Base-by-base conservation (phyloP, 192 early-diverging fungal genomes). In the Geranomyces variabilis region DNA sequence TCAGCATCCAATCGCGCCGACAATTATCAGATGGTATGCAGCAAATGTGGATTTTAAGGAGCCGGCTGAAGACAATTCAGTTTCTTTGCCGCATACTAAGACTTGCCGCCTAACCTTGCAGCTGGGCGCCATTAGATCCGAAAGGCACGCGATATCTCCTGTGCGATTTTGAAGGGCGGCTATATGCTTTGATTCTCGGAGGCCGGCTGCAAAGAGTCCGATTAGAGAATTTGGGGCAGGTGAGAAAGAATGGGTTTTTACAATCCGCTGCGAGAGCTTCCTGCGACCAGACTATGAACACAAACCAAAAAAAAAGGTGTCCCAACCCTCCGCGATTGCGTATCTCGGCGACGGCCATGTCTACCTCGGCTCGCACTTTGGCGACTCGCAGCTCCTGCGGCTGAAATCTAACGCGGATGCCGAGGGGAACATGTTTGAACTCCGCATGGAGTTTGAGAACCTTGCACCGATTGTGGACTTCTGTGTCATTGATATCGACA, bases 401-500 rank as follows among this genome's bases (percentile, higher is more conserved):
- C 76, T 97, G 31, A 55, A 75, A 14, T 33, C 29, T 8, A 24
- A 65, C 3, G 69, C 81, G 31, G 21, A 71, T 9, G 69, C 15
- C 12, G 5, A 28, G 10, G 79, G 81, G 13, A 77, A 74, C 8
- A 89, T 77, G 41, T n/a, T 95, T 0, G 81, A 89, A 33, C 71
- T 88, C 8, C 33, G 89, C 45, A 79, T 90, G 65, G 80, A 82
- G 22, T 93, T 79, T 75, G 55, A 78, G 36, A 96, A 92, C 76
- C 74, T 97, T 65, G 91, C 90, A 24, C 97, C 97, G 0, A 88
- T 98, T 3, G 72, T 82, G 0, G 96, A 97, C 73, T 91, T 99
- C 82, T 86, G 88, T 58, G 83, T 96, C 26, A 88, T 95, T 17
- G 92, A 96, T 72, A 67, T 86, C 29, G 86, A 92, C 64, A 81